Conservation (phyloP, 2,329 filamentous ascomycete genomes). For the Xylaria arbuscula region DNA sequence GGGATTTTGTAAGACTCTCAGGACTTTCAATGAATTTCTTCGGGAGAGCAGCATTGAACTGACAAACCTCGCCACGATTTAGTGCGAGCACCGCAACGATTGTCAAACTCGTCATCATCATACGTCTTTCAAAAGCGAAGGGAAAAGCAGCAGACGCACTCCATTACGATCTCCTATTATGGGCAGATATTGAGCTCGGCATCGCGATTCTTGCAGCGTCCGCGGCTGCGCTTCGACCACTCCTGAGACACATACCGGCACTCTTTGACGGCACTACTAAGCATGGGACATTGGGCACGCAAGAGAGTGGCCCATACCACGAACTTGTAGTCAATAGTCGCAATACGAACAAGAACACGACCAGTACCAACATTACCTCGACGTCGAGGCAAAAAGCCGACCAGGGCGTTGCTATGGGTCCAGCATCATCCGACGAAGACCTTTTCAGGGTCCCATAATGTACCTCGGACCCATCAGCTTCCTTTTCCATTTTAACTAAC, state of each 20-base stretch:
- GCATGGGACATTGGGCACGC: conserved; percentile 6
- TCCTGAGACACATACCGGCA: conserved; percentile 45
- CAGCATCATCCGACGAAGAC: conserved; percentile 33
- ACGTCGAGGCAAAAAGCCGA: conserved; percentile 1
- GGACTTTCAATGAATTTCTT: conserved; percentile 44
- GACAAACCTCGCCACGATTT: neutral
- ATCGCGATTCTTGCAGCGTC: conserved; percentile 49
- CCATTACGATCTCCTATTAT: conserved; percentile 49
- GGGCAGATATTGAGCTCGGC: conserved; percentile 50
- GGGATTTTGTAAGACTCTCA: conserved; percentile 48
- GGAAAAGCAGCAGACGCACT: conserved; percentile 41
- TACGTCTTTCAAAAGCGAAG: conserved; percentile 42
- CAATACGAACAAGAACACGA: conserved; percentile 13
- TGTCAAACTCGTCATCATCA: conserved; percentile 50
- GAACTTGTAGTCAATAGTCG: conserved; percentile 32
- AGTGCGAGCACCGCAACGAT: conserved; percentile 52
- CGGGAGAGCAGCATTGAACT: conserved; percentile 8
- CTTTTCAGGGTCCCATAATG: conserved; percentile 28
- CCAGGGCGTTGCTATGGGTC: neutral
- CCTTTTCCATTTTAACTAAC: neutral
- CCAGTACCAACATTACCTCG: neutral
- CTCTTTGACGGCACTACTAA: conserved; percentile 30
- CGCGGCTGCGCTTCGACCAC: conserved; percentile 47
- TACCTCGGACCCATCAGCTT: conserved; percentile 1
- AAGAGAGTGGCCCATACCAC: conserved; percentile 35